phyloP scores from a whole-genome alignment of 2,329 filamentous ascomycete genomes.

The Tolypocladium cylindrosporum region DNA sequence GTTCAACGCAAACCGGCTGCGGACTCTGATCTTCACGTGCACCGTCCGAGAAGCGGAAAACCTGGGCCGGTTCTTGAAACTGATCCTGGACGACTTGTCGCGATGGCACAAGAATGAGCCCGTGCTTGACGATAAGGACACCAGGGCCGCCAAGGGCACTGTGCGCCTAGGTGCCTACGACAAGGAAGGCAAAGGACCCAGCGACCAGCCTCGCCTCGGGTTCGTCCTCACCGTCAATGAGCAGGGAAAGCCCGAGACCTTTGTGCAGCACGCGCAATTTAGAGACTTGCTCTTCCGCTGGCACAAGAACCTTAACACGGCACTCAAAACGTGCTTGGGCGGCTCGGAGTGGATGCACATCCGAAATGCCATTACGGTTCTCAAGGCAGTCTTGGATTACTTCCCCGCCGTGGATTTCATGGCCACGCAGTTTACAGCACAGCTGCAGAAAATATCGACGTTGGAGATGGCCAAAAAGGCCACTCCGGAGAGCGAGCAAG shows the following conservation, averaged over 20 bases:
- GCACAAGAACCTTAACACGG: conserved; percentile 73
- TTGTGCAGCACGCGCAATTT: conserved; percentile 79
- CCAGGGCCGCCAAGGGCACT: conserved; percentile 27
- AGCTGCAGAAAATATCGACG: conserved; percentile 56
- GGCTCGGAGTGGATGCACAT: conserved; percentile 95
- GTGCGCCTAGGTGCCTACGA: conserved; percentile 68
- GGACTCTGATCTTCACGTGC: conserved; percentile 76
- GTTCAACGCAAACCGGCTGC: conserved; percentile 73
- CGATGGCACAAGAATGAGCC: conserved; percentile 73
- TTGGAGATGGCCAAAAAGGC: conserved; percentile 45
- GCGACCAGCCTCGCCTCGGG: conserved; percentile 54
- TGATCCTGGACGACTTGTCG: conserved; percentile 68
- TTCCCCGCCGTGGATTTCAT: conserved; percentile 91
- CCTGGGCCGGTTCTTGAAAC: conserved; percentile 81
- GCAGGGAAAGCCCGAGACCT: conserved; percentile 54
- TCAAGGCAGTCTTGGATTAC: conserved; percentile 69
- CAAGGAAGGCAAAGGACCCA: conserved; percentile 54
- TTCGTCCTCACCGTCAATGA: conserved; percentile 67
- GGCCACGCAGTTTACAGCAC: conserved; percentile 55
- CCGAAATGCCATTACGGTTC: conserved; percentile 82
- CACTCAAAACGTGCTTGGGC: conserved; percentile 72
- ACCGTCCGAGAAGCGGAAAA: conserved; percentile 88
- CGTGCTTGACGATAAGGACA: conserved; percentile 29
- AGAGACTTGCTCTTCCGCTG: conserved; percentile 78
- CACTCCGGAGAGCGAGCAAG: conserved; percentile 38